Evolutionary conservation across 2,329 filamentous ascomycete genomes (phyloP), one percentile per base, ranked within the genome.

Genomic region (Nemania sp.): DNA sequence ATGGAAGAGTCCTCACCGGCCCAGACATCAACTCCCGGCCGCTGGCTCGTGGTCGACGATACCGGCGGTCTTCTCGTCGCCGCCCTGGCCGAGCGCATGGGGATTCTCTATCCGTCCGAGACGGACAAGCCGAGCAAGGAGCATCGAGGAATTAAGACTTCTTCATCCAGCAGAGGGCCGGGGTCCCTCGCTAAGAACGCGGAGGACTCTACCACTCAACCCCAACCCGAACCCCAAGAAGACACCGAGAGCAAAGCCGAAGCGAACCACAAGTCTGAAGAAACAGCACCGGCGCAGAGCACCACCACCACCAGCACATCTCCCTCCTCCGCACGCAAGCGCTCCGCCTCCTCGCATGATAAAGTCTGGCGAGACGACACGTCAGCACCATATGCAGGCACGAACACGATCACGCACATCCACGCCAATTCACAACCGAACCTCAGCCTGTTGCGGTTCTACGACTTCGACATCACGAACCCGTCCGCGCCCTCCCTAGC

Each of bases 401-500:
- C 80, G 57, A 96, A 91, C 73, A 93, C 86, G 56, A 83, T 90
- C 60, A 96, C 91, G 1, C 71, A 96, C 46, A 73, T 96, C 28
- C 91, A 96, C 71, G 75, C 86, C 46, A 91, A 92, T 70, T 83
- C 87, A 24, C 91, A 96, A 71, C 89, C 91, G 2, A 97, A 97
- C 69, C 83, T 97, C 54, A 86, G 86, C 15, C 81, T 94, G 43
- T 81, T 99, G 17, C 90, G 90, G 69, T 95, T 96, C 77, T 97
- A 96, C 74, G 84, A 85, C 70, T 97, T 86, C 74, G 91, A 96
- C 72, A 76, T 80, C 61, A 81, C 82, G 54, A 84, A 83, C 57
- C 84, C 86, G n/a, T n/a, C n/a, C n/a, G 37, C 80, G 80, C 60
- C 81, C 78, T 49, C 77, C 81, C 12, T 77, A 84, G 20, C 71